Evolutionary conservation across 805 yeast species (phyloP).

Genomic region (Nakazawaea ambrosiae): DNA sequence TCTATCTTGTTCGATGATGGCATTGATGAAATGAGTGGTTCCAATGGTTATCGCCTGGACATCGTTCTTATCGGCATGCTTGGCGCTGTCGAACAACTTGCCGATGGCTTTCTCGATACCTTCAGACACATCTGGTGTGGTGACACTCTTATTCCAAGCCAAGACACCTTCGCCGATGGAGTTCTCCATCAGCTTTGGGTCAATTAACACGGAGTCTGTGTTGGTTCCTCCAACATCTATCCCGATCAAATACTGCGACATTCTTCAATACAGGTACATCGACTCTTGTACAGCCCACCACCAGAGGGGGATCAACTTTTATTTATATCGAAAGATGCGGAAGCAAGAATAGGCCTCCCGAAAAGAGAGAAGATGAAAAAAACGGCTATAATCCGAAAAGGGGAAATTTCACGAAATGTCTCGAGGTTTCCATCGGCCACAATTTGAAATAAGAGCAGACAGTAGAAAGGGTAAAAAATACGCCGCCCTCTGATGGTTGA

Average conservation of each 20-base stretch:
- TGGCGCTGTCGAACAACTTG: constrained; percentile 21
- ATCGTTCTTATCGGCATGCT: constrained; percentile 16
- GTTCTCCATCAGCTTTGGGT: constrained; percentile 23
- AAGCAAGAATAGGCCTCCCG: too few species aligned
- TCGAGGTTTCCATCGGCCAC: too few species aligned
- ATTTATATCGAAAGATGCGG: constrained; percentile 34
- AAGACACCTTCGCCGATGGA: constrained; percentile 26
- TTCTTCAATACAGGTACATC: too few species aligned
- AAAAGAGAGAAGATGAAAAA: too few species aligned
- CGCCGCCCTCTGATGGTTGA: too few species aligned
- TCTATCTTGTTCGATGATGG: constrained; percentile 38
- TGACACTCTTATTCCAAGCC: constrained; percentile 35
- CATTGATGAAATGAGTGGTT: constrained; percentile 47
- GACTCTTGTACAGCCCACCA: too few species aligned
- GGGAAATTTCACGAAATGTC: too few species aligned
- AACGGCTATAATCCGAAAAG: too few species aligned
- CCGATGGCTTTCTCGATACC: constrained; percentile 33
- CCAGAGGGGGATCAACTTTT: too few species aligned
- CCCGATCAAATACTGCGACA: constrained; percentile 26
- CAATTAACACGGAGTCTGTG: constrained; percentile 39
- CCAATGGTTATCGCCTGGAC: constrained; percentile 40
- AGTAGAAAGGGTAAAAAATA: too few species aligned
- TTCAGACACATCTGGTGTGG: constrained; percentile 36
- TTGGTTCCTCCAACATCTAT: constrained; percentile 51
- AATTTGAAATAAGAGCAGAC: too few species aligned